A percentile compares a stretch with the other conserved stretches of the same genome.
phyloP scores from a whole-genome alignment of 495 filamentous ascomycete species.

The Oidiodendron maius region DNA sequence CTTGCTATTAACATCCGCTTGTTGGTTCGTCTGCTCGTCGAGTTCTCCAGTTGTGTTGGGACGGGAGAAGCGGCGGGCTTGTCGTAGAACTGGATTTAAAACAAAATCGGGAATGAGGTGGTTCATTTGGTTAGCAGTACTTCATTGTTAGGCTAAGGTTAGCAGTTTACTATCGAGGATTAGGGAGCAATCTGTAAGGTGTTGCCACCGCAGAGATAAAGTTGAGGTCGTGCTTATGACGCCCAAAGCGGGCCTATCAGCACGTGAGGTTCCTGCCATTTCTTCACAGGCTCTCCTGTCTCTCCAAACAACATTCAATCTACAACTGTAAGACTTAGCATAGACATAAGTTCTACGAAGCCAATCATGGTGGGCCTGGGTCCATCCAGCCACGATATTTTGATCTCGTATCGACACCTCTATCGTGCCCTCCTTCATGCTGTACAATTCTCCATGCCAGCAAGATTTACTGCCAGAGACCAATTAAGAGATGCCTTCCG shows the following conservation, averaged over 20 bases:
- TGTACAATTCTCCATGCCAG: slow-evolving; percentile 73
- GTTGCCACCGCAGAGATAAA: no score
- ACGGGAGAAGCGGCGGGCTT: slow-evolving; percentile 65
- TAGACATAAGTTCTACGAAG: no score
- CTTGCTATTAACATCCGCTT: background rate
- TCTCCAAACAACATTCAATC: background rate
- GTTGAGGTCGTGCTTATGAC: background rate
- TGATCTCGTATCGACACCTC: slow-evolving; percentile 80
- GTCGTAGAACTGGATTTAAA: slow-evolving; percentile 70
- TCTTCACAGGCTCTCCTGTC: background rate
- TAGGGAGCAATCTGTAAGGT: no score
- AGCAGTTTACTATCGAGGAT: background rate
- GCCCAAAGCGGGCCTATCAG: background rate
- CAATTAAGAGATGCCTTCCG: slow-evolving; percentile 70
- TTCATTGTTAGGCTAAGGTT: slow-evolving; percentile 4
- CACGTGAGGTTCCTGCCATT: background rate
- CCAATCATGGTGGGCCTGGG: no score
- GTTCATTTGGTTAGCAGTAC: slow-evolving; percentile 51
- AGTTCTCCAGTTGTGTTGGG: slow-evolving; percentile 5
- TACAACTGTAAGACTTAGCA: slow-evolving; percentile 1
- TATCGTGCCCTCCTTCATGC: slow-evolving; percentile 69
- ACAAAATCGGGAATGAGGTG: slow-evolving; percentile 67
- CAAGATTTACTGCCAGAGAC: slow-evolving; percentile 58
- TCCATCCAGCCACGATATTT: no score
- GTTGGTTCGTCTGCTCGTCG: background rate